Percentiles rank a stretch among this genome's conserved stretches.
Evolutionary conservation across 192 early-diverging fungal genomes (phyloP).

Genomic region (Jimgerdemannia flammicorona): DNA sequence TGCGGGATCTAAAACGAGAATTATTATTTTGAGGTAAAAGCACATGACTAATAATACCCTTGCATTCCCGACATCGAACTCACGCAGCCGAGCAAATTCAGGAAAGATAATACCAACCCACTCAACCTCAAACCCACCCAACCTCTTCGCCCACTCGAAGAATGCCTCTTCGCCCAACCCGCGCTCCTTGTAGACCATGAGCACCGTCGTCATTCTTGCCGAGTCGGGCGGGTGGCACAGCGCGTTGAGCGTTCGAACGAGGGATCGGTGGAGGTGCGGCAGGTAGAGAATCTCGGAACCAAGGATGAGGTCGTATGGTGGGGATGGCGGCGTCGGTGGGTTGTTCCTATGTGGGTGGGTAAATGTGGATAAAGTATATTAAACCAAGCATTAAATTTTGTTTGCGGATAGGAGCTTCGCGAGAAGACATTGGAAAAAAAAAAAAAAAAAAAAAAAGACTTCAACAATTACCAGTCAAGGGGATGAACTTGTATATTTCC

Average conservation of each 20-base stretch:
- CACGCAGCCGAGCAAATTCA: not conserved
- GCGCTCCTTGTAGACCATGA: constrained; percentile 28
- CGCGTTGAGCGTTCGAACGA: constrained; percentile 15
- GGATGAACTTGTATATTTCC: not conserved
- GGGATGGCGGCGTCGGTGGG: constrained; percentile 17
- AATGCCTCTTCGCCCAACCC: constrained; percentile 30
- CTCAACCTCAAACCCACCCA: constrained; percentile 21
- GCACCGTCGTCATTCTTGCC: constrained; percentile 9
- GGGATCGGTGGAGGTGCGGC: constrained; percentile 21
- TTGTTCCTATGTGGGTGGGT: constrained; percentile 7
- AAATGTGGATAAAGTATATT: not conserved
- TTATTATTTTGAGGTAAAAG: not conserved
- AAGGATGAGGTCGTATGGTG: constrained; percentile 25
- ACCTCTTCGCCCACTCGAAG: constrained; percentile 17
- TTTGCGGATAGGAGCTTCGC: no score
- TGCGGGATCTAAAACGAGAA: constrained; percentile 6
- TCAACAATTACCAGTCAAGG: not conserved
- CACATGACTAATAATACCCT: not conserved
- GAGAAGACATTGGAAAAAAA: no score
- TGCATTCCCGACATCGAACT: no score
- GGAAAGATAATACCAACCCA: constrained; percentile 8
- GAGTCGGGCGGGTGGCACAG: not conserved
- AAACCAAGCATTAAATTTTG: not conserved
- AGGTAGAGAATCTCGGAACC: constrained; percentile 32
- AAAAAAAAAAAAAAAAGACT: not conserved